These are phyloP conservation scores for Pelargonium myrrhifolium DNA, from an alignment of 441 rosid genomes.

Conservation along the genomic window DNA sequence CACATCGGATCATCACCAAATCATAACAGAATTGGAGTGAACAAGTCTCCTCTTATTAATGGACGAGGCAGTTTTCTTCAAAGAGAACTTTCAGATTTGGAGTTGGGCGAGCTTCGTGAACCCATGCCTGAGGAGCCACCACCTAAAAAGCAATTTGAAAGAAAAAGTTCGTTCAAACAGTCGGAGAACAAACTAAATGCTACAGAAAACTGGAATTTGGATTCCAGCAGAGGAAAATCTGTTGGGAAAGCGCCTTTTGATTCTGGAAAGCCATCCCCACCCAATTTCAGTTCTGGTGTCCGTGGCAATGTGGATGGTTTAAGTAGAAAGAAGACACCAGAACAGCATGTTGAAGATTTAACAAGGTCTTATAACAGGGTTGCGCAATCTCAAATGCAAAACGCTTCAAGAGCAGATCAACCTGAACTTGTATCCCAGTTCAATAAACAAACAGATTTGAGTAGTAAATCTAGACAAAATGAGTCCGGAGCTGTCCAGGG, in stretches of 20 bases:
- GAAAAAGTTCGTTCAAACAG: constrained; percentile 55
- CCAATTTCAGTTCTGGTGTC: constrained; percentile 33
- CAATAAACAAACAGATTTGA: constrained; percentile 37
- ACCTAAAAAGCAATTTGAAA: constrained; percentile 46
- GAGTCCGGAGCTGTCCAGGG: constrained; percentile 40
- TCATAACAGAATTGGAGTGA: constrained; percentile 30
- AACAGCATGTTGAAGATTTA: constrained; percentile 41
- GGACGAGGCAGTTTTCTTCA: constrained; percentile 54
- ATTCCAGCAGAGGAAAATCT: constrained; percentile 47
- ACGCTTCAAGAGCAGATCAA: constrained; percentile 35
- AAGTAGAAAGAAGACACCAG: constrained; percentile 38
- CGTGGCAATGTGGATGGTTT: constrained; percentile 5
- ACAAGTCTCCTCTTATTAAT: constrained; percentile 33
- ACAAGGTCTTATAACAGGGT: constrained; percentile 35
- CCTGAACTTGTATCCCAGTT: constrained; percentile 41
- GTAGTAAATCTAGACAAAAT: constrained; percentile 43
- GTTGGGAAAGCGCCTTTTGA: constrained; percentile 41
- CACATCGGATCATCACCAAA: constrained; percentile 42
- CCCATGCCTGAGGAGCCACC: constrained; percentile 49
- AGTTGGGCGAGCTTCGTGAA: constrained; percentile 89
- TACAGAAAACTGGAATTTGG: constrained; percentile 48
- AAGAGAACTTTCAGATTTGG: constrained; percentile 76
- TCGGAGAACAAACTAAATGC: constrained; percentile 46
- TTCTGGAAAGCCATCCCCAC: constrained; percentile 45
- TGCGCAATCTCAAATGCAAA: constrained; percentile 45